Evolutionary conservation across 2,329 filamentous ascomycete genomes (phyloP), one percentile per base, ranked within the genome.

Genomic region (Sporothrix curviconia): DNA sequence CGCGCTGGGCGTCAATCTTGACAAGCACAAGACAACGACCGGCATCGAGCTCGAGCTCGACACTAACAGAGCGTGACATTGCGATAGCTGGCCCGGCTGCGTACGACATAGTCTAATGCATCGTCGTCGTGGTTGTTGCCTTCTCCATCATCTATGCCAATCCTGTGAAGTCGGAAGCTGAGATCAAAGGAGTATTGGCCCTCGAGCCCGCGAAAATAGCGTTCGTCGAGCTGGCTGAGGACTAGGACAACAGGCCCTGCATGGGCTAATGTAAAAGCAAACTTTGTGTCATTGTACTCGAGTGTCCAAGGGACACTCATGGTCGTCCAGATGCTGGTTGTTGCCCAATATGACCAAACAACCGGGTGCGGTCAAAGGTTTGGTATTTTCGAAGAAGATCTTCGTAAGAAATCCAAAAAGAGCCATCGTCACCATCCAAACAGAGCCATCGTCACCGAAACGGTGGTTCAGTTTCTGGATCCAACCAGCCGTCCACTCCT

Each of bases 331-430:
- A 78, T 77, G 55, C 81, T 78, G 15, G 76, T 78, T 52, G 79
- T 76, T 43, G 77, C 75, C 83, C 83, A 86, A 59, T 80, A 1
- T 72, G 68, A 19, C 82, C 78, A 67, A 86, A 86, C 17, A 86
- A 76, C 1, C 83, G 75, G 0, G 83, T 86, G 14, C 82, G 76
- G 64, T 86, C 82, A 55, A 86, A 79, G 62, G 78, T 76, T 50
- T 79, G 78, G 64, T 81, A 86, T 64, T 85, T 85, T 61, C 78
- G 77, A 12, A 86, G 75, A 54, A 86, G 73, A 63, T 86, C 83
- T 52, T 80, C 74, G 64, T 83, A 85, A 1, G 79, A 76, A 59
- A 85, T 84, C 82, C 82, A 85, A 64, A 85, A 6, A 11, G 28
- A 85, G 12, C n/a, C n/a, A n/a, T n/a, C n/a, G n/a, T n/a, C n/a